Evolutionary conservation across 345 rosid genomes (phyloP), one percentile per base, ranked within the genome.

Genomic region (Excoecaria agallocha): DNA sequence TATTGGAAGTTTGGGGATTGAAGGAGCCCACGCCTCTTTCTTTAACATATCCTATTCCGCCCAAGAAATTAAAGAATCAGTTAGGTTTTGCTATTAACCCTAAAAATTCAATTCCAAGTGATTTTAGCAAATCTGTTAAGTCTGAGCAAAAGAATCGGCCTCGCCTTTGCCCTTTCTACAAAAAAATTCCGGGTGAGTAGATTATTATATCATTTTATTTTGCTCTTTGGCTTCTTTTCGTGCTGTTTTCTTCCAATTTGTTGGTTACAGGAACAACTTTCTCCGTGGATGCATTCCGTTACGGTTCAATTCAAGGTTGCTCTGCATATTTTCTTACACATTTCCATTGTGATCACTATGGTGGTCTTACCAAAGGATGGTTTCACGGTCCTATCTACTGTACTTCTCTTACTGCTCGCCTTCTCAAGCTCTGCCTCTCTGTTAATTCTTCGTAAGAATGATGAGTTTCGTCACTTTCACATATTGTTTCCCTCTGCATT

Each of bases 291-390:
- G 95, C 97, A 4, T 92, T 92, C 83, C 94, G 92, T 35, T 90
- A 90, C 38, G 92, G 93, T 11, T 37, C 76, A 49, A 72, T 92
- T 37, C 83, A 83, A 76, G 91, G 89, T 35, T 92, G 88, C 45
- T 87, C 79, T 66, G 95, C 95, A 15, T 92, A 89, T 77, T 92
- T 92, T 75, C 90, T 90, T 62, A 87, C 93, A n/a, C 95, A 92
- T 62, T 92, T 87, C 75, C 97, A 90, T 68, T 77, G 69, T 72
- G 95, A 92, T 85, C 95, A 90, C 62, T 92, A 89, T 51, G 90
- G 84, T 66, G 97, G 97, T 49, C 93, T 92, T 68, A 77, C 84
- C 62, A 92, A 87, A 71, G 61, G 76, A 70, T 90, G 95, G 97
- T 85, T 90, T 45, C 89, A 90, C 43, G 93, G 92, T 68, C 93